Base-by-base conservation (phyloP, 352 stramenopile genomes). In the Phytophthora vignae region DNA sequence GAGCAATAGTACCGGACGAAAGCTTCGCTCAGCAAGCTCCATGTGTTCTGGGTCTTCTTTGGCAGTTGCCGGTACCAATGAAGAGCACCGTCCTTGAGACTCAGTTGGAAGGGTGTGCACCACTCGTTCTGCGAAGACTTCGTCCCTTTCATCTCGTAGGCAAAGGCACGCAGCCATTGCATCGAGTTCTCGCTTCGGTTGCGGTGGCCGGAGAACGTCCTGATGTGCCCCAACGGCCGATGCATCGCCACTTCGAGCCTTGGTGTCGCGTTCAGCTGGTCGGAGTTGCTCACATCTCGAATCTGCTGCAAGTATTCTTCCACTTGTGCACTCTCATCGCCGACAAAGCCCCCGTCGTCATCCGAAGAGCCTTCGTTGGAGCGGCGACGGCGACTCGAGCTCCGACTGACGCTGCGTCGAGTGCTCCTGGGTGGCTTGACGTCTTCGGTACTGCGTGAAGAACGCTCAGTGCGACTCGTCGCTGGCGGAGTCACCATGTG, bases 81-180 rank as follows among this genome's bases (percentile, higher is more conserved):
- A n/a, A n/a, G n/a, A n/a, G n/a, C n/a, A n/a, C n/a, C n/a, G n/a
- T n/a, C n/a, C n/a, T n/a, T n/a, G n/a, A n/a, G n/a, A n/a, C n/a
- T n/a, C n/a, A n/a, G n/a, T n/a, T n/a, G n/a, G n/a, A n/a, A n/a
- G n/a, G n/a, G n/a, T n/a, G n/a, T n/a, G n/a, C n/a, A n/a, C n/a
- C 59, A 66, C 8, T 52, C 44, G 9, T 66, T 33, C 3, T 6
- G n/a, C 8, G 44, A 27, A 4, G 46, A 48, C 0, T 31, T 36
- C 7, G 46, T 57, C n/a, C 59, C 59, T 12, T 57, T 57, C 59
- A 66, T 66, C 33, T 66, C 59, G 29, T 66, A 66, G n/a, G 58
- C 25, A 19, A 66, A 66, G 3, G 46, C 27, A 15, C 50, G n/a
- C 0, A 66, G 6, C 59, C 59, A 66, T 19, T 66, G 59, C 36